These are phyloP conservation scores for Mallotus repandus DNA, from an alignment of 441 rosid species.

Conservation along the genomic window DNA sequence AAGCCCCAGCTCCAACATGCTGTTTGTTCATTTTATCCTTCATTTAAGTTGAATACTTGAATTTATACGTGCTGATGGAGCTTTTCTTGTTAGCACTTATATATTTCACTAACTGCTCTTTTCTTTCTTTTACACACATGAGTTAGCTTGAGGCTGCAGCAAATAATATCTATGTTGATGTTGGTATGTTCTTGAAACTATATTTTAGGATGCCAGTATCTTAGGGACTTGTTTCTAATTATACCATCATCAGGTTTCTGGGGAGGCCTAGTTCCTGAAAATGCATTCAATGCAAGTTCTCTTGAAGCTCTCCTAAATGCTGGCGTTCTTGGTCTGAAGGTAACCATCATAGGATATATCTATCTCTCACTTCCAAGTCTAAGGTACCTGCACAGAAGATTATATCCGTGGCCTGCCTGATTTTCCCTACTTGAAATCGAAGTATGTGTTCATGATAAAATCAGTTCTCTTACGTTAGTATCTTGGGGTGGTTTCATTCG, in stretches of 20 bases:
- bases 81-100: not conserved
- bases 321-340: slow-evolving; percentile 97
- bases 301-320: slow-evolving; percentile 73
- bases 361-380: not conserved
- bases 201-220: slow-evolving; percentile 19
- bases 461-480: not conserved
- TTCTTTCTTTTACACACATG: slow-evolving; percentile 17
- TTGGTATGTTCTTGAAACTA: slow-evolving; percentile 55
- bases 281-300: slow-evolving; percentile 69
- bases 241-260: slow-evolving; percentile 68
- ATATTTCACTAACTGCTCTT: not conserved
- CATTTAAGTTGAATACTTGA: not conserved
- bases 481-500: not conserved
- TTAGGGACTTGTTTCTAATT: slow-evolving; percentile 11
- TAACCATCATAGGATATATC: slow-evolving; percentile 16
- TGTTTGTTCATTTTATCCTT: not conserved
- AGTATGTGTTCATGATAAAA: not conserved
- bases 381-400: not conserved
- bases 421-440: slow-evolving; percentile 11
- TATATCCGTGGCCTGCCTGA: not conserved
- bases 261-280: slow-evolving; percentile 97
- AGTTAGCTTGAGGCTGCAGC: slow-evolving; percentile 70
- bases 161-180: slow-evolving; percentile 74
- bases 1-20: not conserved
- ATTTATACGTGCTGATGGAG: not conserved